Conservation (phyloP, 768 basidiomycete genomes). For the Kondoa subrosea region DNA sequence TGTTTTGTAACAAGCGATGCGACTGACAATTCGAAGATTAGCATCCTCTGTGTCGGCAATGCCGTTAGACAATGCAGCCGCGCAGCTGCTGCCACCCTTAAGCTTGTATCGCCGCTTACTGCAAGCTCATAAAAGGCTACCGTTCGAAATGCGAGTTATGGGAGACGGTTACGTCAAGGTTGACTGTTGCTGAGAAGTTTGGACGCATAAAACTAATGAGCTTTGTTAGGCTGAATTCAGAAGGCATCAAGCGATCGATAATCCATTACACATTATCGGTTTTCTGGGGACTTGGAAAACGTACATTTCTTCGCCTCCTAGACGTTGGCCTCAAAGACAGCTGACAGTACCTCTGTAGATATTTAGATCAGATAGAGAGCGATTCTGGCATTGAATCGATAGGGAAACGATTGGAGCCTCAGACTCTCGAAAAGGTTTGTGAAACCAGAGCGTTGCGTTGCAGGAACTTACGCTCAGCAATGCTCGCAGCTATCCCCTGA, state of each 20-base stretch:
- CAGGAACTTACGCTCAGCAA: too few species aligned
- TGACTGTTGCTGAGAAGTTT: neutral
- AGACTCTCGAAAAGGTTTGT: neutral
- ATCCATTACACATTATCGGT: constrained; percentile 8
- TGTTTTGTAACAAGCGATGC: neutral
- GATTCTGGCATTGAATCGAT: neutral
- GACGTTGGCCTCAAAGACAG: neutral
- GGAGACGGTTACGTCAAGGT: constrained; percentile 70
- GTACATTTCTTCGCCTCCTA: neutral
- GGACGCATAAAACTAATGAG: neutral
- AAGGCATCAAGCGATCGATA: neutral
- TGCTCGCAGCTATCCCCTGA: neutral
- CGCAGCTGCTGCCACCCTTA: constrained; percentile 22
- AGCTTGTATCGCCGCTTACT: constrained; percentile 58
- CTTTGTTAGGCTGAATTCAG: constrained; percentile 2
- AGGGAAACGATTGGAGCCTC: neutral
- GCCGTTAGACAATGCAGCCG: constrained; percentile 1
- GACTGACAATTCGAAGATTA: neutral
- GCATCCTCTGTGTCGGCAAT: neutral
- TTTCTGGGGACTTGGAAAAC: constrained; percentile 7
- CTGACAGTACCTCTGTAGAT: neutral
- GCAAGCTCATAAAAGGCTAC: constrained; percentile 54
- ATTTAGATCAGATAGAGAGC: neutral
- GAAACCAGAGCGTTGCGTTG: too few species aligned
- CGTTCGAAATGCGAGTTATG: constrained; percentile 60